Base-by-base conservation (phyloP, 169 alveolate species). In the Pseudocohnilembus persalinus region DNA sequence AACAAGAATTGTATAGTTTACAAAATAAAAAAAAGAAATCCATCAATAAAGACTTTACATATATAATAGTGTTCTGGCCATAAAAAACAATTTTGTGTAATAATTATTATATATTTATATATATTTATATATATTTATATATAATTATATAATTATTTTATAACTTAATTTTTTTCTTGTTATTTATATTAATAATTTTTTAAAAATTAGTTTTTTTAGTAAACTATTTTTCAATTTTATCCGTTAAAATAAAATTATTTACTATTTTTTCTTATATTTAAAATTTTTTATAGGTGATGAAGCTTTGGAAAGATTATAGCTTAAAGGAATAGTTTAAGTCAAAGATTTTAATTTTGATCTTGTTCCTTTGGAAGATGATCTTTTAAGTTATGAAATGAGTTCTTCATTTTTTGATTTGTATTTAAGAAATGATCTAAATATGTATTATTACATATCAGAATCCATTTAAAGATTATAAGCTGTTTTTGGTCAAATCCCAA, bases 271-370 rank as follows among this genome's bases (percentile, higher is more conserved):
- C n/a, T n/a, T n/a, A n/a, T n/a, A n/a, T n/a, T n/a, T n/a, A n/a
- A n/a, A n/a, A n/a, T n/a, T n/a, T n/a, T n/a, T n/a, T n/a, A n/a
- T n/a, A 49, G 68, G 68, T 20, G 68, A 49, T 49, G 68, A 49
- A 49, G 68, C 68, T 49, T 20, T 49, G 68, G 68, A 79, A 11
- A 33, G 0, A 35, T 35, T 31, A 77, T 27, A 29, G 32, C 33
- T 77, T 31, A 64, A 34, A 29, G 74, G 33, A 26, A 32, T n/a
- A 26, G 49, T 77, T n/a, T n/a, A 26, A 16, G 16, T 77, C 24
- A 32, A 77, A 20, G 49, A 64, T 34, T 77, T 77, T 77, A 77
- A 77, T 77, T 77, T 77, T 29, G 83, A 77, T 11, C 34, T 77
- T 32, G 27, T 77, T 34, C 83, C 83, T 35, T 34, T 77, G 25